A percentile compares a stretch with the other conserved stretches of the same genome.
Conservation (phyloP, 805 yeast species). For the Blastobotrys americana region DNA sequence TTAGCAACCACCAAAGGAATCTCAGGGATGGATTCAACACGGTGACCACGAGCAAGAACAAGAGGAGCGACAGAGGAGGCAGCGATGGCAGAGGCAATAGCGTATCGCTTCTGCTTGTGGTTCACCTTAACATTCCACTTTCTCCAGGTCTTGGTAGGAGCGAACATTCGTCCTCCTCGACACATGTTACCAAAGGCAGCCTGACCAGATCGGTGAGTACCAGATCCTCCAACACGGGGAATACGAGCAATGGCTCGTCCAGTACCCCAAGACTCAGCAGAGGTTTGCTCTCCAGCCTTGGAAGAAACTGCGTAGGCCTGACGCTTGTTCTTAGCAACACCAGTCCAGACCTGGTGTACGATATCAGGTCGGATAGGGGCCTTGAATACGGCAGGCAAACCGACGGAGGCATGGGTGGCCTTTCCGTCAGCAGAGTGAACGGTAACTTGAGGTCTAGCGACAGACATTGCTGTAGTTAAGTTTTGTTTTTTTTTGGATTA, state of each 20-base stretch:
- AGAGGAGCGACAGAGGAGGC: conserved; percentile 98
- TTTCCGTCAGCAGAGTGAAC: conserved; percentile 86
- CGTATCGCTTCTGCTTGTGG: conserved; percentile 99
- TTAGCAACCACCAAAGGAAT: conserved; percentile 94
- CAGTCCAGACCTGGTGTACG: conserved; percentile 97
- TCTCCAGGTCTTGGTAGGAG: conserved; percentile 99
- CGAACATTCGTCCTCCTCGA: conserved; percentile 99
- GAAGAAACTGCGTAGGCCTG: conserved; percentile 99
- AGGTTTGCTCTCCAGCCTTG: conserved; percentile 99
- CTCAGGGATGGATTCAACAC: conserved; percentile 96
- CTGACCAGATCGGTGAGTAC: conserved; percentile 99
- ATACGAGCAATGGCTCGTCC: conserved; percentile 99
- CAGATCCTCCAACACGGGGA: conserved; percentile 99
- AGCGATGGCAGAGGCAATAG: conserved; percentile 99
- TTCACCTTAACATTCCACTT: conserved; percentile 99
- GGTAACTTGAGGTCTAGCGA: conserved; percentile 93
- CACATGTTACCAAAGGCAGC: conserved; percentile 99
- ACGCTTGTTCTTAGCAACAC: conserved; percentile 99
- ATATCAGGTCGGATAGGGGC: conserved; percentile 99
- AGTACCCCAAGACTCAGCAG: conserved; percentile 99
- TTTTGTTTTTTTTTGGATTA: too few relatives aligned
- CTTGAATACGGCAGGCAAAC: conserved; percentile 97
- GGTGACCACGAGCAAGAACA: conserved; percentile 99
- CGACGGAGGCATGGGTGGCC: conserved; percentile 73
- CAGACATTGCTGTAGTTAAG: conserved; percentile 37